phyloP scores from a whole-genome alignment of 257 asterid genomes.

The Lantana camara region DNA sequence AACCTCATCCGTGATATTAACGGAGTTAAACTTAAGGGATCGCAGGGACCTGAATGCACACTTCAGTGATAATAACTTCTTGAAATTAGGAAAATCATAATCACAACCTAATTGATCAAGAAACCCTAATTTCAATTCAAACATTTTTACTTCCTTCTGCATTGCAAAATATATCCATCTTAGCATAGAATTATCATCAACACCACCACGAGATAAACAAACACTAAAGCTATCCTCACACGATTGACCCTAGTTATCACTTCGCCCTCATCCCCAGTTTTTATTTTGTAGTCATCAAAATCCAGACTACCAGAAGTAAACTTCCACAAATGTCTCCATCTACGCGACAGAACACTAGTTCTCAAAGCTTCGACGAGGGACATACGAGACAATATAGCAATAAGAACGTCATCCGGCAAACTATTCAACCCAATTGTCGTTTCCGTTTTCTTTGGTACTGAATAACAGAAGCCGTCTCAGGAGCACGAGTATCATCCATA shows the following conservation, averaged over 20 bases:
- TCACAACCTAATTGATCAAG: too few species aligned
- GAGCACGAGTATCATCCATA: too few species aligned
- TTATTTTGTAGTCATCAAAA: too few species aligned
- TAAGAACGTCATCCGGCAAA: conserved; percentile 16
- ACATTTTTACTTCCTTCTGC: not conserved
- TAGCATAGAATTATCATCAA: too few species aligned
- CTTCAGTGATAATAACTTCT: not conserved
- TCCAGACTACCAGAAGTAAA: not conserved
- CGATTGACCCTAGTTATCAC: too few species aligned
- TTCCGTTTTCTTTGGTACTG: too few species aligned
- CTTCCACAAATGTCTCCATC: conserved; percentile 21
- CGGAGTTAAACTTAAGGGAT: not conserved
- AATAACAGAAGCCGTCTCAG: too few species aligned
- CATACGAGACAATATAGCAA: conserved; percentile 14
- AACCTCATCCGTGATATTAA: not conserved
- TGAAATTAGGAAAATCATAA: not conserved
- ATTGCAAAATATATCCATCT: not conserved
- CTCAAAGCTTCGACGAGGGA: conserved; percentile 10
- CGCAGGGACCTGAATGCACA: not conserved
- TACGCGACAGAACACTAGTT: conserved; percentile 10
- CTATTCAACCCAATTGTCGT: not conserved
- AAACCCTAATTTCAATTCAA: not conserved
- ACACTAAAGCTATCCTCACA: not conserved
- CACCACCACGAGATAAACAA: not conserved
- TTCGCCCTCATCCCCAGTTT: too few species aligned